Base-by-base conservation (phyloP, 768 basidiomycete species). In the Pleurotus eryngii region DNA sequence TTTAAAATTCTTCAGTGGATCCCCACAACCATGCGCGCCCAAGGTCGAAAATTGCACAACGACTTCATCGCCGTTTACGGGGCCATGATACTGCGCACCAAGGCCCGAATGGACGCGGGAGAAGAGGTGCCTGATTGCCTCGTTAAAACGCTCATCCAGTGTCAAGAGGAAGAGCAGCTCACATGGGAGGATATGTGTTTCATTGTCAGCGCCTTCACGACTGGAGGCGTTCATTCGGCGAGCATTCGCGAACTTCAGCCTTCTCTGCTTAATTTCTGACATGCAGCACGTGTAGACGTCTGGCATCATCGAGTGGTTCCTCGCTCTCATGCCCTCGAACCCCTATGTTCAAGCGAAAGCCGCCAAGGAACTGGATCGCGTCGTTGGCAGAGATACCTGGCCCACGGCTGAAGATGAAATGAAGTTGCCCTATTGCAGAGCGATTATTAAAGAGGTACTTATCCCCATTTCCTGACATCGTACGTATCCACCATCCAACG, bases 221-320 rank as follows among this genome's bases (percentile, higher is more conserved):
- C 71, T 37, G 72, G 72, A 1, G 72, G 72, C 20, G 69, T 73
- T 4, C 69, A 74, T 56, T 70, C 72, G 50, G 71, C 67, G 40
- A 24, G 67, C 59, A 48, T 46, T 59, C 46, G 26, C 35, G 12
- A 5, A 46, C n/a, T 60, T 57, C 5, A 35, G 46, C 14, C 8
- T 15, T 26, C 26, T 38, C n/a, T 22, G 30, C 7, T 22, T 22
- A 43, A 27, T 35, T 18, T 6, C 42, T 35, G 42, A 59, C 22
- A 26, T 14, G 12, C 20, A 5, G 30, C 30, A 3, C 11, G 30
- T 35, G 49, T 53, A 74, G 73, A 75, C 71, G 5, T 61, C 72
- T 3, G 66, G 68, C 3, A 66, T 73, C 37, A 69, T 72, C 35
- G 63, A 67, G 51, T 74, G 73, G 72, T 71, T 72, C 62, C 46